Evolutionary conservation across 352 stramenopile species (phyloP), one percentile per base, ranked within the genome.

Genomic region (Pythium angustatum): DNA sequence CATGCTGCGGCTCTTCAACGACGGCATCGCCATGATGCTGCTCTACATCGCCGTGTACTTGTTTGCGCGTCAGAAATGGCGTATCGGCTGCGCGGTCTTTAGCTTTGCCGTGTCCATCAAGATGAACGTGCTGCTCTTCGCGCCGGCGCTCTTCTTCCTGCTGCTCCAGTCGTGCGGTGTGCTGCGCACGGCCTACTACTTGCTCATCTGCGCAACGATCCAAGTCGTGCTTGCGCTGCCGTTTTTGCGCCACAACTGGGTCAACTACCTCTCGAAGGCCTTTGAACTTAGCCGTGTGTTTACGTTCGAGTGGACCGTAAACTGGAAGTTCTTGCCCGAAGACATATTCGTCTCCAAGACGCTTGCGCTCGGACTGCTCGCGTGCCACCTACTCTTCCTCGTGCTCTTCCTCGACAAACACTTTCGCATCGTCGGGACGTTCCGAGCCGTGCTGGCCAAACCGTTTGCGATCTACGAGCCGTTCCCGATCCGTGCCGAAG

Each of bases 121-220:
- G 81, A 99, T 99, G 98, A 99, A 99, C 84, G 85, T 99, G 31
- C 79, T 99, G 44, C 83, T 99, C 14, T 99, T 99, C 68, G 96
- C 96, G 41, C 97, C 97, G 0, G 97, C 94, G 38, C 73, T 99
- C 2, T 91, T 99, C 50, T 92, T 99, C 57, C 73, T 99, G 44
- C 75, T 99, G 45, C 77, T 99, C 22, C 93, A 98, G 70, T 88
- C 79, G 15, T 92, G 78, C 44, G 91, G 91, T 12, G 64, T 96
- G 38, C 47, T 90, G 15, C 81, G 81, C 33, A 96, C 91, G 2
- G 57, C 93, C 7, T 83, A 84, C 68, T 94, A 96, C 65, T 69
- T 99, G 38, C 76, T 80, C 34, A 90, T 98, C 55, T 99, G 94
- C 72, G 94, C 89, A 19, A 68, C 80, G n/a, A 88, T 98, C 19